Base-by-base conservation (phyloP, 108 stramenopile genomes). In the Mediolabrus comicus region DNA sequence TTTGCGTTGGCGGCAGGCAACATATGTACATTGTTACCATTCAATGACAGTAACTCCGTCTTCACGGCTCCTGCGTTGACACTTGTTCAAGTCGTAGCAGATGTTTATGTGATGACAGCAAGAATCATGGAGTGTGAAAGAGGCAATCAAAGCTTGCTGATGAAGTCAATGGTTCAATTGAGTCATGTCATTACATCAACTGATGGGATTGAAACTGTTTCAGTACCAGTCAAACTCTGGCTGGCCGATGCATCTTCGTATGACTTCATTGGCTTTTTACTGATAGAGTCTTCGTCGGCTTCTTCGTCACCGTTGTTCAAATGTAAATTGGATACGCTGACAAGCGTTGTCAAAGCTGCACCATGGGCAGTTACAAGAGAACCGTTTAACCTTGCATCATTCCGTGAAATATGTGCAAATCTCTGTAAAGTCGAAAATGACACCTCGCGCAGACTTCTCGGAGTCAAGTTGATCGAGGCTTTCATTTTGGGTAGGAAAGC, bases 351-450 rank as follows among this genome's bases (percentile, higher is more conserved):
- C 8, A 72, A 53, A 53, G 17, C 39, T 0, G 67, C 71, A 39
- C 79, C 79, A 4, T 80, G 54, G 67, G 49, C 72, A 43, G 54
- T 80, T 11, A 60, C 58, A 46, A 54, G 62, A 55, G 79, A 80
- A 31, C 79, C 79, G 10, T 80, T 64, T 28, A 80, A 80, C 55
- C 79, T 80, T 34, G 79, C 79, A 3, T 59, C 71, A 9, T 79
- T 79, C 56, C 67, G 78, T 53, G 67, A 72, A 22, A 31, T 72
- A 34, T 79, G 78, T 31, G 51, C 61, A 30, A 19, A 10, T 65
- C 61, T 67, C 24, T 72, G 55, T 39, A 52, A 51, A 26, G 28
- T 8, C 31, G 36, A 51, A 46, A 52, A 56, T 61, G 65, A 65
- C 58, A 35, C 34, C 11, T 34, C 53, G 6, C 24, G 33, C 7